Evolutionary conservation across 306 rosid species (phyloP), one percentile per base, ranked within the genome.

Genomic region (Prunus mongolica): DNA sequence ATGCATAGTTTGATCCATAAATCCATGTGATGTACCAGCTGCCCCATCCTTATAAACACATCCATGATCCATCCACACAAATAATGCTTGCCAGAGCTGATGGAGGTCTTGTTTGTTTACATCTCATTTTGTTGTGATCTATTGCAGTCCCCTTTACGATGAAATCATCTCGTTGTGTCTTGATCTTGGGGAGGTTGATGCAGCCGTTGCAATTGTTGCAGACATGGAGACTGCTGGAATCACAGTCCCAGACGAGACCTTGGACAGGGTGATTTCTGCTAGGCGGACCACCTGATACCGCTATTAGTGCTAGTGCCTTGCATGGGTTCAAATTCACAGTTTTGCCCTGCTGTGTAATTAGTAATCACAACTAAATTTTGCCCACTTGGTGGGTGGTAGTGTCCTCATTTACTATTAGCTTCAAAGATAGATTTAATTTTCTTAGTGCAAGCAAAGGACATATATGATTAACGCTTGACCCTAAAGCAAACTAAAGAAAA

Each of bases 141-240:
- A 30, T 81, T 79, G 83, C 97, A 95, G 99, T 68, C 82, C 91
- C 1, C 89, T 92, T 38, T 95, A 95, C 61, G 99, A 90, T 27
- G 97, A 95, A 87, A 75, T 92, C 82, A 87, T 92, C 65, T 84
- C 85, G 47, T 74, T 90, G 25, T 92, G 97, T 78, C 86, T 92
- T 47, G 97, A 95, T 79, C 88, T 89, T 38, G 97, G 93, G 78
- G 99, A 95, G 76, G 86, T 87, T 28, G 99, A 95, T 88, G 97
- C 97, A 2, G 99, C 99, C 78, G 88, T 92, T 76, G 99, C 97
- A 63, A 85, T 95, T 71, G 97, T 90, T 67, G 97, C 97, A 34
- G 97, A 90, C 78, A 78, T 95, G 86, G 97, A 89, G 84, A 90
- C 90, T 28, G 67, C 92, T 0, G 97, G 99, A 72, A 95, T 95